Evolutionary conservation across 345 rosid species (phyloP).

Genomic region (Ricinus communis): DNA sequence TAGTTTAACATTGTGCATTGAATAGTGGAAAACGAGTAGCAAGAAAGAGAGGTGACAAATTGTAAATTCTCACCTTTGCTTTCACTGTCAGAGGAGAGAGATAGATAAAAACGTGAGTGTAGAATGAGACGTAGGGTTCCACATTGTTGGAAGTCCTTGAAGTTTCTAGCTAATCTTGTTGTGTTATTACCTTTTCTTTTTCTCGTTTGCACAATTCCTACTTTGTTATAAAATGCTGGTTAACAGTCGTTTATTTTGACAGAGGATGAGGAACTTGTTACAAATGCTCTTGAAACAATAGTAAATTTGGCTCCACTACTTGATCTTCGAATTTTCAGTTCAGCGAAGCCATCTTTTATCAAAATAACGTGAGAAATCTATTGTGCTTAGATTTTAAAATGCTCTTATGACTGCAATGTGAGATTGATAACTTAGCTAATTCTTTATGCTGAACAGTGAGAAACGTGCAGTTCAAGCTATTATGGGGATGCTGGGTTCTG

Average conservation of each 20-base stretch:
- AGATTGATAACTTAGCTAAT: conserved; percentile 18
- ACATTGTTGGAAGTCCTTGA: background rate
- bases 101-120: background rate
- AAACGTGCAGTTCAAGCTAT: conserved; percentile 90
- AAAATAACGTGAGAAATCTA: conserved; percentile 65
- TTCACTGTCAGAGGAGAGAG: background rate
- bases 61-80: background rate
- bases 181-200: background rate
- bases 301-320: conserved; percentile 92
- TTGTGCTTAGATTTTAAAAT: conserved; percentile 8
- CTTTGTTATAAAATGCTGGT: conserved; percentile 6
- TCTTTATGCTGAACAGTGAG: conserved; percentile 54
- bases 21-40: too few species aligned
- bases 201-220: background rate
- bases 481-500: conserved; percentile 77
- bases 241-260: conserved; percentile 30
- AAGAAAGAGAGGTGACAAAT: background rate
- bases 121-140: too few species aligned
- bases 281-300: conserved; percentile 87
- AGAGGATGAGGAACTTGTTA: conserved; percentile 98
- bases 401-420: conserved; percentile 16
- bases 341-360: conserved; percentile 71
- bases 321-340: conserved; percentile 93
- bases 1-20: too few species aligned
- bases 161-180: background rate